Evolutionary conservation across 257 asterid species (phyloP), one percentile per base, ranked within the genome.

Genomic region (Linaria vulgaris): DNA sequence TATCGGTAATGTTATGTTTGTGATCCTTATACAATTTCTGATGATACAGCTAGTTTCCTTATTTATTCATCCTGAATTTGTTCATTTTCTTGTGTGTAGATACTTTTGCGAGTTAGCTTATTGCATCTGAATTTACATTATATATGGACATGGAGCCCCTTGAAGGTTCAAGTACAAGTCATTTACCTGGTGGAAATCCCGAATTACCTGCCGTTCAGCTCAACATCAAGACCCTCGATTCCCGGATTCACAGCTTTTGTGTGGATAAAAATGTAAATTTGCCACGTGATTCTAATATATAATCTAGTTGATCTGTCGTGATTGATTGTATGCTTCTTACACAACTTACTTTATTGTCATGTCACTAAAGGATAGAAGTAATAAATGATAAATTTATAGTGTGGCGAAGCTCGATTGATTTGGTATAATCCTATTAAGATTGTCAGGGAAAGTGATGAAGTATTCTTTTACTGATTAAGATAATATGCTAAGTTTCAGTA

Each of bases 181-280:
- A 70, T 71, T 71, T 78, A 13, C 49, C 80, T 64, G 68, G 75
- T 77, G 88, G 79, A 63, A 66, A 70, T 75, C 67, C 84, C 45
- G 95, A 79, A 65, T 85, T 94, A 69, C 64, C 71, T 20, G 4
- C 3, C 6, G 64, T 88, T 80, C 85, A 79, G 73, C 83, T 91
- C 80, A 85, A 88, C 70, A 73, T 91, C 86, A 91, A 91, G 90
- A 91, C 97, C 58, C 81, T 91, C 61, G 94, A 82, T 76, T 91
- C 95, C 58, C 86, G 63, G 72, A 69, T 75, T 63, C 75, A 82
- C 80, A 75, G 84, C 56, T 77, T 85, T 74, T 52, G 52, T n/a
- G 94, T 84, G 56, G 92, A 90, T 44, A 87, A 82, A 75, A 76
- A 85, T 77, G 97, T 91, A 84, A 77, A 59, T 64, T 43, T 45